A percentile compares a stretch with the other conserved stretches of the same genome.
phyloP scores from a whole-genome alignment of 495 filamentous ascomycete genomes.

The Neurospora intermedia region DNA sequence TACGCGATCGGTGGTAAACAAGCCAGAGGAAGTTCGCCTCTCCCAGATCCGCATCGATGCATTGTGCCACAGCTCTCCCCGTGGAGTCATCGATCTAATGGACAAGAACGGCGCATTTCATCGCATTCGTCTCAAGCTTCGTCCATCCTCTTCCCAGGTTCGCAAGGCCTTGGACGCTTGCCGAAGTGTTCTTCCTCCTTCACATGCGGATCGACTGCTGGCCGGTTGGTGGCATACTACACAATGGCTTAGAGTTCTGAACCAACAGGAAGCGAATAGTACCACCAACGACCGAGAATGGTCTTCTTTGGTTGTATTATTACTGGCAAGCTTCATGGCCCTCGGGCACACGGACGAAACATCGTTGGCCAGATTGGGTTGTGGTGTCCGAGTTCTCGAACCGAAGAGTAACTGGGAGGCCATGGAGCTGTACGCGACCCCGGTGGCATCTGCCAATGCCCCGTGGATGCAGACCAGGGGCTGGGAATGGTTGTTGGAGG shows the following conservation, averaged over 20 bases:
- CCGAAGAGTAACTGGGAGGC: constrained; percentile 26
- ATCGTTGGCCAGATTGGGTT: constrained; percentile 3
- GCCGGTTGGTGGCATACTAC: constrained; percentile 68
- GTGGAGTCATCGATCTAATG: constrained; percentile 53
- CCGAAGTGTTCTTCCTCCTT: constrained; percentile 49
- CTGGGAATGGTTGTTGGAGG: constrained; percentile 67
- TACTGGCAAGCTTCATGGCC: constrained; percentile 46
- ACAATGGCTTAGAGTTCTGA: constrained; percentile 42
- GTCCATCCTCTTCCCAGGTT: constrained; percentile 51
- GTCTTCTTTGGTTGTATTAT: constrained; percentile 61
- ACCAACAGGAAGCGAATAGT: constrained; percentile 20
- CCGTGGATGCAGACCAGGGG: constrained; percentile 55
- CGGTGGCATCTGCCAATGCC: constrained; percentile 44
- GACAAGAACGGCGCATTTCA: constrained; percentile 51
- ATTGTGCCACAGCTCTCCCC: constrained; percentile 33
- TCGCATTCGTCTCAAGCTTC: constrained; percentile 54
- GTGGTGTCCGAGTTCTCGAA: neutral
- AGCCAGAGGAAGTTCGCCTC: constrained; percentile 9
- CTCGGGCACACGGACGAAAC: constrained; percentile 18
- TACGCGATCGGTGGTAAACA: neutral
- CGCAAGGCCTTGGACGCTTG: constrained; percentile 48
- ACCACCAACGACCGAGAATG: constrained; percentile 53
- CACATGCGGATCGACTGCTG: constrained; percentile 53
- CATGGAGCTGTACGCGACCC: constrained; percentile 26
- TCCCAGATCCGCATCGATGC: constrained; percentile 28